phyloP scores from a whole-genome alignment of 306 rosid species.

The Medicago arabica region DNA sequence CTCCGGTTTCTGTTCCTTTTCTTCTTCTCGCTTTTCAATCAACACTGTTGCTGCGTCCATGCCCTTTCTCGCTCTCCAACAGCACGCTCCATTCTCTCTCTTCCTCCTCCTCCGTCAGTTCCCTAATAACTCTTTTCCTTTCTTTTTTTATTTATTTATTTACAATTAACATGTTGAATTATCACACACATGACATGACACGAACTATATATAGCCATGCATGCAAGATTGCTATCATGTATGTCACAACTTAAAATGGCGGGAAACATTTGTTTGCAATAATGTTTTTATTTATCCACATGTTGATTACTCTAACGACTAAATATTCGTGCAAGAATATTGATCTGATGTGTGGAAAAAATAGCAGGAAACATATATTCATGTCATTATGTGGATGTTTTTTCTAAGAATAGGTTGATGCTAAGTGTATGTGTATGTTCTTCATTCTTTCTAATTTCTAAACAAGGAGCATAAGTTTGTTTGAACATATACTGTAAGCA shows the following conservation, averaged over 20 bases:
- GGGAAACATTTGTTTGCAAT: no score
- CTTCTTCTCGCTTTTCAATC: background rate
- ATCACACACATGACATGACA: no score
- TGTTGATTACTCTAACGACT: no score
- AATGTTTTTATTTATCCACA: no score
- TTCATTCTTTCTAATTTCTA: no score
- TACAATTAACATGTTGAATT: background rate
- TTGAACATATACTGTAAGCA: constrained; percentile 10
- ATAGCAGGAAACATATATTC: no score
- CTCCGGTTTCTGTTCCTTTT: background rate
- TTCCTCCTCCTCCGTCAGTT: constrained; percentile 55
- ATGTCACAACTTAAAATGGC: no score
- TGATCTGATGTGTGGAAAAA: no score
- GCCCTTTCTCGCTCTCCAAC: constrained; percentile 38
- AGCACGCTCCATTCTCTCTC: constrained; percentile 60
- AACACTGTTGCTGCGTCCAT: background rate
- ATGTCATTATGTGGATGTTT: no score
- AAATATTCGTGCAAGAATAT: no score
- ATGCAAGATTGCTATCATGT: background rate
- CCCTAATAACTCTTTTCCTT: background rate
- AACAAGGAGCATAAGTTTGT: constrained; percentile 11
- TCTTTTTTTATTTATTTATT: background rate
- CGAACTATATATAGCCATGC: background rate
- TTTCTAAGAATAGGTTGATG: no score
- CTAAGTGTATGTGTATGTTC: no score